Percentiles rank a stretch among this genome's conserved stretches.
Evolutionary conservation across 768 basidiomycete genomes (phyloP).

Genomic region (Boletus subparvulus): DNA sequence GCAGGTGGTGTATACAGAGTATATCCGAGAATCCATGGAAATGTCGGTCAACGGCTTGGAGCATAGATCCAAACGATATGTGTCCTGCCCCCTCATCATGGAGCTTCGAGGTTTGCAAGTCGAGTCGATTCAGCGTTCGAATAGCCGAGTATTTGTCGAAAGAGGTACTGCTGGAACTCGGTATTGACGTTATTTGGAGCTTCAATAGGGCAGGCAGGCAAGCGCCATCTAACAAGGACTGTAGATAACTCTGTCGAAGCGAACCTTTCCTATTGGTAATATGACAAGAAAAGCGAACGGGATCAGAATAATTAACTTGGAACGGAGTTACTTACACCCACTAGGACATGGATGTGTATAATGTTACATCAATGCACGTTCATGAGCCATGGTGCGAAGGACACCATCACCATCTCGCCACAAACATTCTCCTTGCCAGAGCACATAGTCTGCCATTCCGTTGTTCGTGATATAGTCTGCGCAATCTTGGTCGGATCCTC

Average conservation of each 20-base stretch:
- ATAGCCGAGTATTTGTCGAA: background rate
- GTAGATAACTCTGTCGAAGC: background rate
- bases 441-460: slow-evolving; percentile 61
- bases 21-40: background rate
- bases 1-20: background rate
- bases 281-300: background rate
- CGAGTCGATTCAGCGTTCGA: background rate
- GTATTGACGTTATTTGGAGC: background rate
- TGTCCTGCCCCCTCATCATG: background rate
- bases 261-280: background rate
- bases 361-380: slow-evolving; percentile 24
- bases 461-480: slow-evolving; percentile 64
- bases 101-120: background rate
- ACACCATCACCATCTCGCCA: slow-evolving; percentile 73
- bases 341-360: background rate
- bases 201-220: background rate
- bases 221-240: background rate
- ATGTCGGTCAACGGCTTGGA: background rate
- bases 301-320: background rate
- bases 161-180: background rate
- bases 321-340: background rate
- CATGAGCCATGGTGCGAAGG: slow-evolving; percentile 20
- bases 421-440: slow-evolving; percentile 82
- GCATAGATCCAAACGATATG: background rate
- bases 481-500: slow-evolving; percentile 71